These are phyloP conservation scores for Pichia pseudocactophila DNA, from an alignment of 805 yeast genomes.

Conservation along the genomic window DNA sequence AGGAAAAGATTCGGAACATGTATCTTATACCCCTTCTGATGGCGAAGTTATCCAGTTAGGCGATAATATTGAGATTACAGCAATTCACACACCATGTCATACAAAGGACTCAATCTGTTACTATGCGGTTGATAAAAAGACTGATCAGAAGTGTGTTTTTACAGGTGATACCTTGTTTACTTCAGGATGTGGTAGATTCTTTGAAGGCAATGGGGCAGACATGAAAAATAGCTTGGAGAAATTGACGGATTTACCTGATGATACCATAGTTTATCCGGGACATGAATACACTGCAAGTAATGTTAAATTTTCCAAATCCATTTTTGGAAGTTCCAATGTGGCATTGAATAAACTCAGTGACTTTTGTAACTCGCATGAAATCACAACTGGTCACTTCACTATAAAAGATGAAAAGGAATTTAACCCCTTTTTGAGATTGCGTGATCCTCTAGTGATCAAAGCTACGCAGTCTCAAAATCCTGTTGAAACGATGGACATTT, in stretches of 20 bases:
- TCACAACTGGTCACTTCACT: constrained; percentile 81
- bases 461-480: constrained; percentile 46
- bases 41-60: constrained; percentile 58
- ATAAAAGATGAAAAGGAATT: constrained; percentile 70
- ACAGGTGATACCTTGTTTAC: constrained; percentile 94
- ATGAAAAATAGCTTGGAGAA: constrained; percentile 67
- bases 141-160: constrained; percentile 67
- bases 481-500: constrained; percentile 55
- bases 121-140: constrained; percentile 53
- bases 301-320: constrained; percentile 64
- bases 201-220: constrained; percentile 79
- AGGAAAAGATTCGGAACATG: constrained; percentile 73
- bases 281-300: constrained; percentile 91
- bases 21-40: constrained; percentile 62
- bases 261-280: constrained; percentile 80
- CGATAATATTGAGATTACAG: constrained; percentile 52
- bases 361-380: constrained; percentile 47
- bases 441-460: constrained; percentile 51
- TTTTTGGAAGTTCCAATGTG: constrained; percentile 36
- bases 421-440: constrained; percentile 84
- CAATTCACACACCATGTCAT: constrained; percentile 95
- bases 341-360: constrained; percentile 48
- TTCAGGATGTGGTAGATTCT: constrained; percentile 94
- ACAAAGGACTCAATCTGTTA: constrained; percentile 95
- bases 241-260: constrained; percentile 54